Base-by-base conservation (phyloP, 208 protist species). In the Crithidia mellificae region DNA sequence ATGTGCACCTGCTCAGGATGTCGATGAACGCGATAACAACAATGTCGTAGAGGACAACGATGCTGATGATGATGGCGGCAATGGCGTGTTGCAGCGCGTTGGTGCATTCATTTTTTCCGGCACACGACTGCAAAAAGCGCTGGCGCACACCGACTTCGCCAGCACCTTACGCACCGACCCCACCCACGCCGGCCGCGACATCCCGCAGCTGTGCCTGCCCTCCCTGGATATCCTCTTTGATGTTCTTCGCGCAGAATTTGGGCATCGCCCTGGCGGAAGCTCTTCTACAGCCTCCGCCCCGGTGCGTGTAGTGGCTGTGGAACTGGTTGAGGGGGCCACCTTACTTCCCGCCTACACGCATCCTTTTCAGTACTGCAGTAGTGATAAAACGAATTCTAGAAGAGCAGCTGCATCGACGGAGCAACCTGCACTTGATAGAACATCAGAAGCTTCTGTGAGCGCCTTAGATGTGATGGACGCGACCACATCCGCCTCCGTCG, bases 81-180 rank as follows among this genome's bases (percentile, higher is more conserved):
- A n/a, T n/a, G 54, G 47, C 4, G 52, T 64, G 25, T 44, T 46
- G 52, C 55, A 27, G 53, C 49, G 49, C 20, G 51, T 58, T 14
- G 71, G 69, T 30, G 75, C 51, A 19, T 77, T 91, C 43, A 55
- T 91, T 62, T 88, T 80, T 58, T 84, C 82, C 15, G 85, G 85
- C 49, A 72, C 71, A 29, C 79, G 85, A 4, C 78, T 91, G 20
- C 46, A 68, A 34, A 72, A 68, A 38, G 83, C 82, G 41, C 54
- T 65, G 57, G 47, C 46, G 36, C 66, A 79, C 53, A 71, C 61
- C 9, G 67, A 72, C 32, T 65, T 29, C 56, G 56, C 56, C 29
- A n/a, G 51, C 27, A 50, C 62, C 25, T 52, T 63, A 36, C 47
- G 58, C 64, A 88, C 83, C 2, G 83, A 88, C 70, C 79, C 83